Base-by-base conservation (phyloP, 1,139 yeast genomes). In the Blastobotrys apis region DNA sequence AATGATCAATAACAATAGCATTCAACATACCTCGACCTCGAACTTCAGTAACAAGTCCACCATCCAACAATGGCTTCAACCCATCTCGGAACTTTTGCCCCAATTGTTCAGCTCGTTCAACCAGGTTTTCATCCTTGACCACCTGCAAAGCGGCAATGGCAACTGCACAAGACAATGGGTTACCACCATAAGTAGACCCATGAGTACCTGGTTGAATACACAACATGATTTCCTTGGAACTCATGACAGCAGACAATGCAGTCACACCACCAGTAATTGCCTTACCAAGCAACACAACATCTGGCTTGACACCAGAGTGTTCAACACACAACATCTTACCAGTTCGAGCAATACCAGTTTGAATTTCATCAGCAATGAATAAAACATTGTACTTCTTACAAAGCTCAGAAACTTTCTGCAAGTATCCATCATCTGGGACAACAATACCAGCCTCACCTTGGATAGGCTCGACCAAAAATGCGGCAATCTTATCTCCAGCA, bases 391-490 rank as follows among this genome's bases (percentile, higher is more conserved):
- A 75, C 68, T 87, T 71, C 61, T 78, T 80, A 72, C 97, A 88
- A 52, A 90, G 74, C 47, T 70, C 79, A 56, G 78, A 78, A 29
- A 90, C 96, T 56, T 73, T 71, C 47, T 81, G 68, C 55, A 90
- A 77, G 71, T 90, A 90, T 59, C 78, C 94, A 45, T 67, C 71
- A 53, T 94, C 94, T 44, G 97, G 97, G 22, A 90, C 96, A 31
- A 90, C 94, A 55, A 90, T 90, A 58, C 97, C 98, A 30, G 98
- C 98, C 68, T 90, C 98, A 65, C 98, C 98, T 68, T 90, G 98
- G 60, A 90, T 90, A 52, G 97, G 97, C 69, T 90, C 98, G 56
- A 90, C 78, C 55, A 90, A 71, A 54, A 90, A 80, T 34, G 96
- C 97, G 35, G 96, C 95, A 54, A 90, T 80, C 64, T 81, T 83